These are phyloP conservation scores for Fusarium dimerum DNA, from an alignment of 2,329 filamentous ascomycete species.

Conservation along the genomic window DNA sequence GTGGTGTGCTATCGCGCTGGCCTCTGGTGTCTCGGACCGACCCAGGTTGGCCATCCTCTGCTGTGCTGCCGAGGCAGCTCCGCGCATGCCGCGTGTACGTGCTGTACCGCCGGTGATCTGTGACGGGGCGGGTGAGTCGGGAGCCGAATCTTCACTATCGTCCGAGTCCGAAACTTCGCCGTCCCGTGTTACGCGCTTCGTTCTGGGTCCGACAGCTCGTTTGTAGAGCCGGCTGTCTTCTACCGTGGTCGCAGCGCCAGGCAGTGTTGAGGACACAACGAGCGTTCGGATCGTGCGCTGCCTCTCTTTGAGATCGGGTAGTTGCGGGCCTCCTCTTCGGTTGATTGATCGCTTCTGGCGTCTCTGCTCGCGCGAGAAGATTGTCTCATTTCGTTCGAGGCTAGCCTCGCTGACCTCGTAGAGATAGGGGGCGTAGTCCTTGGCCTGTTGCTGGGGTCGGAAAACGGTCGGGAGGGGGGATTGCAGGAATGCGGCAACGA, in stretches of 20 bases:
- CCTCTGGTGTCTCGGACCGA: conserved; percentile 88
- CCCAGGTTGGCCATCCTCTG: conserved; percentile 81
- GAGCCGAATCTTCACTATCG: conserved; percentile 84
- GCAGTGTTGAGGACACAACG: conserved; percentile 88
- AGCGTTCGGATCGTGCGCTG: conserved; percentile 91
- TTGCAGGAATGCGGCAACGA: conserved; percentile 81
- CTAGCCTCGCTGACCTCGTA: conserved; percentile 93
- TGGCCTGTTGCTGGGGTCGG: conserved; percentile 86
- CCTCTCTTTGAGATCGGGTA: conserved; percentile 95
- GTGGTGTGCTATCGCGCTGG: conserved; percentile 58
- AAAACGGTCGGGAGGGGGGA: conserved; percentile 83
- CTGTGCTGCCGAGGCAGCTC: conserved; percentile 82
- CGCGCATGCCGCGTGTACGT: conserved; percentile 84
- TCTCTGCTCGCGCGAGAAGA: conserved; percentile 90
- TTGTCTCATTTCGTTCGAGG: conserved; percentile 85
- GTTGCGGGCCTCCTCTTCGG: conserved; percentile 82
- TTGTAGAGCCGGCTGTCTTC: conserved; percentile 90
- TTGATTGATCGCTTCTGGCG: conserved; percentile 96
- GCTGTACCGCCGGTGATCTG: conserved; percentile 74
- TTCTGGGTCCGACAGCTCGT: conserved; percentile 62
- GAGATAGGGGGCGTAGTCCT: conserved; percentile 90
- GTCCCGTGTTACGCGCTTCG: conserved; percentile 56
- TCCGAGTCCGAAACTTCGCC: conserved; percentile 85
- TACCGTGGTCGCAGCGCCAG: conserved; percentile 76
- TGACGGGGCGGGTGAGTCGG: conserved; percentile 81